phyloP scores from a whole-genome alignment of 257 asterid genomes.

The Solanum virginianum region DNA sequence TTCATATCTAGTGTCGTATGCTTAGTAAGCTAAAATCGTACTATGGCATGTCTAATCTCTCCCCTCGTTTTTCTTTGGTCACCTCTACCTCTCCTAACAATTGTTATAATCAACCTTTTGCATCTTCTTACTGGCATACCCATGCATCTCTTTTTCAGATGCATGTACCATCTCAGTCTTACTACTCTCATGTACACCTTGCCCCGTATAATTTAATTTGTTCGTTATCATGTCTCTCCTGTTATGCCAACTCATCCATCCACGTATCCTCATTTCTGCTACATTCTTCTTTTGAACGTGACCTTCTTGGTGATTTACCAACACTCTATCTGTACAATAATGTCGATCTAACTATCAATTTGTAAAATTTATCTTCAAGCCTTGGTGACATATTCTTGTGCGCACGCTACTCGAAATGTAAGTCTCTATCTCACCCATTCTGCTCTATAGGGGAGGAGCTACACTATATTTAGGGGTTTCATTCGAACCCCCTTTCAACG shows the following conservation, averaged over 20 bases:
- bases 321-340: rapidly evolving
- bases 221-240: background rate
- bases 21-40: background rate
- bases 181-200: background rate
- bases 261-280: background rate
- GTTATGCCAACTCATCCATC: background rate
- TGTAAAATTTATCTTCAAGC: background rate
- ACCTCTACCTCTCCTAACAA: background rate
- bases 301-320: rapidly evolving
- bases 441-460: background rate
- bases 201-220: background rate
- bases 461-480: too few species aligned
- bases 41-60: background rate
- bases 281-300: background rate
- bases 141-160: rapidly evolving
- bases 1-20: too few species aligned
- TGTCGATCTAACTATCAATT: background rate
- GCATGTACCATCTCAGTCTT: rapidly evolving
- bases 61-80: background rate
- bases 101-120: background rate
- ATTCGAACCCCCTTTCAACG: too few species aligned
- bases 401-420: background rate
- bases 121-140: rapidly evolving
- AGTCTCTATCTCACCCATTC: background rate
- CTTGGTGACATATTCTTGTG: background rate